Conservation (phyloP, 768 basidiomycete genomes). For the Kwoniella bestiolae region DNA sequence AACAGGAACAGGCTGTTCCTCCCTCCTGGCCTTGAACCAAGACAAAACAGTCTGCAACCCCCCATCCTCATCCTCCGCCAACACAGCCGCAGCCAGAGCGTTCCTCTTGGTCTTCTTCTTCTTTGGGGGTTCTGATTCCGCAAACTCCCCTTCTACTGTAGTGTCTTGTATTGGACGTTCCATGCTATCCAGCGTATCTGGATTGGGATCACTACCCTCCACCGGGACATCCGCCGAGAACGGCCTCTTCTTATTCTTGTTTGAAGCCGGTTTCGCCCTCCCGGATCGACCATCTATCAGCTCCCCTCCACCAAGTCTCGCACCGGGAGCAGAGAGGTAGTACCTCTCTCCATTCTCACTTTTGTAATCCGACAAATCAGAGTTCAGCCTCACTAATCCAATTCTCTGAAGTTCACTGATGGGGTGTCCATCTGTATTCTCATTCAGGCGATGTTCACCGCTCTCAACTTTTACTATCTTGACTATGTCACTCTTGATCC, state of each 20-base stretch:
- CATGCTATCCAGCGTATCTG: conserved; percentile 18
- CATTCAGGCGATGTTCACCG: conserved; percentile 68
- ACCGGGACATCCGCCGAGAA: not conserved
- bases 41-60: conserved; percentile 27
- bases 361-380: conserved; percentile 61
- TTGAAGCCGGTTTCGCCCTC: not conserved
- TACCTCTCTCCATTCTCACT: conserved; percentile 60
- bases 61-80: conserved; percentile 41
- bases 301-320: conserved; percentile 60
- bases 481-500: conserved; percentile 81
- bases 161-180: not conserved
- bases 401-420: conserved; percentile 98
- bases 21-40: conserved; percentile 31
- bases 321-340: conserved; percentile 86
- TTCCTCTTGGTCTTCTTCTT: conserved; percentile 40
- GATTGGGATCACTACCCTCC: not conserved
- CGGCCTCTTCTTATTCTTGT: not conserved
- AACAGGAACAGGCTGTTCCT: not conserved
- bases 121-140: conserved; percentile 14
- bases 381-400: conserved; percentile 76
- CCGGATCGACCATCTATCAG: conserved; percentile 1
- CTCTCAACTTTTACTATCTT: conserved; percentile 93
- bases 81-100: conserved; percentile 40
- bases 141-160: not conserved
- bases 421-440: conserved; percentile 74